Evolutionary conservation across 257 asterid genomes (phyloP).

Genomic region (Plantago major): DNA sequence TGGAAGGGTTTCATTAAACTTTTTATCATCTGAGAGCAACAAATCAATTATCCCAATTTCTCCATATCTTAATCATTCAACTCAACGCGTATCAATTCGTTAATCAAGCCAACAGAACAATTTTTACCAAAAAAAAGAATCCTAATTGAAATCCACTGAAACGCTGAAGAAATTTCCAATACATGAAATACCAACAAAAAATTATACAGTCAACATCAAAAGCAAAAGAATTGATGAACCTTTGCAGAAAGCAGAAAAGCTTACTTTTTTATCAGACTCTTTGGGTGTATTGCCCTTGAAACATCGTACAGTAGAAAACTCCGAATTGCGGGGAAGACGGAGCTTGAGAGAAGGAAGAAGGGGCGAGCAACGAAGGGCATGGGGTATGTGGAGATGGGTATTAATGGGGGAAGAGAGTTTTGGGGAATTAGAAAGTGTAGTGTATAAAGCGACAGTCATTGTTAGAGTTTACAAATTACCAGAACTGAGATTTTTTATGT

Average conservation of each 20-base stretch:
- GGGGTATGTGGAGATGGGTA: constrained; percentile 26
- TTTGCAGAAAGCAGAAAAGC: constrained; percentile 8
- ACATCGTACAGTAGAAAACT: constrained; percentile 24
- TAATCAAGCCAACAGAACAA: too few relatives aligned
- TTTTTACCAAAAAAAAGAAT: too few relatives aligned
- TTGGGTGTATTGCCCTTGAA: constrained; percentile 31
- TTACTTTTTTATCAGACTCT: constrained; percentile 40
- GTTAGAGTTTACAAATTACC: not conserved
- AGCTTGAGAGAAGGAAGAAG: constrained; percentile 28
- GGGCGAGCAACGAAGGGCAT: constrained; percentile 28
- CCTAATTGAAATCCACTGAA: too few relatives aligned
- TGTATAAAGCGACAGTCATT: constrained; percentile 39
- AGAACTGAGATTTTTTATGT: too few relatives aligned
- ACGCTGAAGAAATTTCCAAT: too few relatives aligned
- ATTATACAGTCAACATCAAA: not conserved
- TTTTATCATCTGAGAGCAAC: too few relatives aligned
- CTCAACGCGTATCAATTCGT: too few relatives aligned
- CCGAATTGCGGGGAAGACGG: not conserved
- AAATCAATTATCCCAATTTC: too few relatives aligned
- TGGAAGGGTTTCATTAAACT: too few relatives aligned
- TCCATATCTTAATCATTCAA: too few relatives aligned
- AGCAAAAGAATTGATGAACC: not conserved
- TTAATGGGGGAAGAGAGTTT: constrained; percentile 26
- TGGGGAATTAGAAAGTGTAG: constrained; percentile 38
- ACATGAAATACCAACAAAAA: too few relatives aligned